phyloP scores from a whole-genome alignment of 305 asterid species.

The Fraxinus paxiana region DNA sequence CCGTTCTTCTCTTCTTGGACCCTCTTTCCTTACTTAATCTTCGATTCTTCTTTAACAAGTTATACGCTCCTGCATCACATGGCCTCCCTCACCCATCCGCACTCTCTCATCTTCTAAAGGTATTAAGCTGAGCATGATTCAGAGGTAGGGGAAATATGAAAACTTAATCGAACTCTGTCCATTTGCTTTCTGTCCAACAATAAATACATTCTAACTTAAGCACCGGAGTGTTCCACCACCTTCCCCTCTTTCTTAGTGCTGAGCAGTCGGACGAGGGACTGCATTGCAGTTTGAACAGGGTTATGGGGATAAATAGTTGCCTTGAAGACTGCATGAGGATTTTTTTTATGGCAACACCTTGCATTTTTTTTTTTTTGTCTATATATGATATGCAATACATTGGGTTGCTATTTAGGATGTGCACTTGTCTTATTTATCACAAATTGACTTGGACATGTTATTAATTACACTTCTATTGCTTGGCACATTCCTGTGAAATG shows the following conservation, averaged over 20 bases:
- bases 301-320: neutral
- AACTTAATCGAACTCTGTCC: neutral
- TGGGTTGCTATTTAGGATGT: slow-evolving; percentile 11
- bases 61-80: neutral
- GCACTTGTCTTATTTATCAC: neutral
- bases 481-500: neutral
- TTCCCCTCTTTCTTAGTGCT: neutral
- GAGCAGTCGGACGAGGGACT: neutral
- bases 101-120: neutral
- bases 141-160: neutral
- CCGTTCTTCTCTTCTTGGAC: neutral
- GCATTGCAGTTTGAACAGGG: neutral
- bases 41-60: neutral
- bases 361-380: neutral
- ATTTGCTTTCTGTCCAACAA: neutral
- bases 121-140: neutral
- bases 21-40: neutral
- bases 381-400: neutral
- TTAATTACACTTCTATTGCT: neutral
- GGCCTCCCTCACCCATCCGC: neutral
- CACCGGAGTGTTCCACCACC: neutral
- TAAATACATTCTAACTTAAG: neutral
- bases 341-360: neutral
- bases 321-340: neutral
- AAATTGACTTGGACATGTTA: neutral